Percentiles rank a stretch among this genome's conserved stretches.
phyloP scores from a whole-genome alignment of 1,284 basidiomycete species.

The Macrocystidia cucumis region DNA sequence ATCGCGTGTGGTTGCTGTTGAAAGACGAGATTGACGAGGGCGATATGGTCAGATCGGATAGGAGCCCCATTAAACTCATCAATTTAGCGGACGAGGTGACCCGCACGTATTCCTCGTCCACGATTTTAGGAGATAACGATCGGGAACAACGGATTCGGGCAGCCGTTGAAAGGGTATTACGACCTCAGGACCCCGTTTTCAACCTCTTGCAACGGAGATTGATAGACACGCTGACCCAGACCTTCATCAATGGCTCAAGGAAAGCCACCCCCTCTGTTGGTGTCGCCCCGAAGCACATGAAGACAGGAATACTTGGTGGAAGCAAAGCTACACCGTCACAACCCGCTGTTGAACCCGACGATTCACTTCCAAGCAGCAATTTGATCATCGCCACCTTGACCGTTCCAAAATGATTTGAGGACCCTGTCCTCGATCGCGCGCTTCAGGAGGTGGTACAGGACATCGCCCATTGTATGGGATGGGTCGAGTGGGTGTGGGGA shows the following conservation, averaged over 20 bases:
- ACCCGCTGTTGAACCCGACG: too few relatives aligned
- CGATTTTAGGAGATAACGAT: slow-evolving; percentile 11
- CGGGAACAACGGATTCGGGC: slow-evolving; percentile 35
- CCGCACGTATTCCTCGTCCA: slow-evolving; percentile 41
- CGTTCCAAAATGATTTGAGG: slow-evolving; percentile 37
- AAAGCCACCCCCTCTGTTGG: too few relatives aligned
- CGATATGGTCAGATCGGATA: slow-evolving; percentile 7
- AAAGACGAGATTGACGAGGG: slow-evolving; percentile 42
- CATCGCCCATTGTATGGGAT: slow-evolving; percentile 20
- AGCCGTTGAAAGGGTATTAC: slow-evolving; percentile 54
- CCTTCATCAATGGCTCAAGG: slow-evolving; percentile 11
- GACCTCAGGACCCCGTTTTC: slow-evolving; percentile 57
- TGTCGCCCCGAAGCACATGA: slow-evolving; percentile 38
- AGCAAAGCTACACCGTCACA: too few relatives aligned
- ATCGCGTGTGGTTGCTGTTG: slow-evolving; percentile 59
- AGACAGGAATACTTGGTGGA: too few relatives aligned
- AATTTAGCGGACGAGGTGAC: slow-evolving; percentile 69
- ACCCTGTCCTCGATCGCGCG: slow-evolving; percentile 23
- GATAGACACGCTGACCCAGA: slow-evolving; percentile 32
- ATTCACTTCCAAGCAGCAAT: too few relatives aligned
- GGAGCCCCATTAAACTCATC: slow-evolving; percentile 40
- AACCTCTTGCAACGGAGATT: slow-evolving; percentile 50
- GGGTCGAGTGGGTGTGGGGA: slow-evolving; percentile 29
- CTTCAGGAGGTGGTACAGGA: slow-evolving; percentile 21
- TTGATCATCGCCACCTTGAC: too few relatives aligned